Conservation (phyloP, 208 protist species). For the Trypanosoma congolense region DNA sequence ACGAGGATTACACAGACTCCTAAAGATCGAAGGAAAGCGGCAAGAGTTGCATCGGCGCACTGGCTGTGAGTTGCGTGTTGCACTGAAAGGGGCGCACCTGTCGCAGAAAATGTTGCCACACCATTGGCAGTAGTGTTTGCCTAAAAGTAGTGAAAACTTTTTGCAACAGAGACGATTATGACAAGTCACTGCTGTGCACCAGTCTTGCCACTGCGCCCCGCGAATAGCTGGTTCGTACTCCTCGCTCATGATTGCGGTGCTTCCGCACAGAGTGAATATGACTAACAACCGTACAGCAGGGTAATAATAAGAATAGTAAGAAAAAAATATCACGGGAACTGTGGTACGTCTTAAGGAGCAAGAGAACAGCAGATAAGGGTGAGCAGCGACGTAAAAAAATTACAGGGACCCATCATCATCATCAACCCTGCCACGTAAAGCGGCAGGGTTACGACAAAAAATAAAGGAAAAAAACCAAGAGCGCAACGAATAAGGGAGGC, state of each 20-base stretch:
- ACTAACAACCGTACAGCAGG: constrained; percentile 1
- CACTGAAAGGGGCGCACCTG: constrained; percentile 39
- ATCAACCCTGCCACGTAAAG: too few species aligned
- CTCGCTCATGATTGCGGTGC: constrained; percentile 2
- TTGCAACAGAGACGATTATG: constrained; percentile 28
- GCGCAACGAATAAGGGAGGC: too few species aligned
- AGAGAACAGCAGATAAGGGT: too few species aligned
- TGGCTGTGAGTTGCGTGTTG: constrained; percentile 8
- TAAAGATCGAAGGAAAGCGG: constrained; percentile 55
- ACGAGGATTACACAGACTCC: constrained; percentile 29
- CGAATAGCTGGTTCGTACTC: constrained; percentile 26
- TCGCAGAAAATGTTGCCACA: constrained; percentile 77
- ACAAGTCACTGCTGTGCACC: constrained; percentile 15
- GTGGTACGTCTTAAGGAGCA: too few species aligned
- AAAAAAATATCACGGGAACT: too few species aligned
- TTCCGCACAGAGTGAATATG: constrained; percentile 3
- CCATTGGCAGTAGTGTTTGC: constrained; percentile 75
- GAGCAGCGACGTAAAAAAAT: too few species aligned
- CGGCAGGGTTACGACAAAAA: too few species aligned
- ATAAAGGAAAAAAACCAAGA: too few species aligned
- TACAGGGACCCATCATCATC: too few species aligned
- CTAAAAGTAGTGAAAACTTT: constrained; percentile 27
- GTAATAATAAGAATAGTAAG: constrained; percentile 1
- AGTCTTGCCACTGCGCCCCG: constrained; percentile 41
- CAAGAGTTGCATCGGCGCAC: constrained; percentile 57